Conservation (phyloP, 2,329 filamentous ascomycete genomes). For the Fusarium praegraminearum region DNA sequence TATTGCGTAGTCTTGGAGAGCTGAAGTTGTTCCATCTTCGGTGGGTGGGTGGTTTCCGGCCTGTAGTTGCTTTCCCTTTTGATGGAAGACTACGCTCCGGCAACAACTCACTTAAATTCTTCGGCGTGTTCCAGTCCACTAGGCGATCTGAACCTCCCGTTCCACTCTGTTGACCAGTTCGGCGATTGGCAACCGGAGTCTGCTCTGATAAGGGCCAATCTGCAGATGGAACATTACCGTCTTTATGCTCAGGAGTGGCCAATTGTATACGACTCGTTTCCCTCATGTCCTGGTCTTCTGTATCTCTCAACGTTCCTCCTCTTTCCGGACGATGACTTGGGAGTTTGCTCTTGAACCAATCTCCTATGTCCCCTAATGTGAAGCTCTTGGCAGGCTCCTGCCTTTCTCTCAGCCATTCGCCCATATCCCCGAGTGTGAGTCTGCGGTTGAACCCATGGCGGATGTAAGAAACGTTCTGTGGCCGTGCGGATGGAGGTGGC, state of each 20-base stretch:
- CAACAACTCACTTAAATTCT: slow-evolving; percentile 38
- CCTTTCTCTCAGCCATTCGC: slow-evolving; percentile 56
- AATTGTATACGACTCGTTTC: slow-evolving; percentile 12
- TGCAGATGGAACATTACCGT: background rate
- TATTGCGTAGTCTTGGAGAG: slow-evolving; percentile 13
- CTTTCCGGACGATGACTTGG: slow-evolving; percentile 64
- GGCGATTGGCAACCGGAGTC: slow-evolving; percentile 27
- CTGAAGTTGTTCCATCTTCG: slow-evolving; percentile 38
- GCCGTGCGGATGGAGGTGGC: background rate
- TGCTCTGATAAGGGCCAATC: background rate
- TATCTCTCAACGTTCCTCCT: slow-evolving; percentile 60
- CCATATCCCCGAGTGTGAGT: slow-evolving; percentile 38
- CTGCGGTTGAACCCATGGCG: slow-evolving; percentile 2
- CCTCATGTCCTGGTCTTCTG: slow-evolving; percentile 48
- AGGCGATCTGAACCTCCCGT: slow-evolving; percentile 50
- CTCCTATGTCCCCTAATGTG: slow-evolving; percentile 47
- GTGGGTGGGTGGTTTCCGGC: background rate
- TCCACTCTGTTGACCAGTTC: slow-evolving; percentile 31
- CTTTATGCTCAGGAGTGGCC: background rate
- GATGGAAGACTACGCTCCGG: background rate
- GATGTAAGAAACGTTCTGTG: background rate
- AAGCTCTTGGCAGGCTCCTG: slow-evolving; percentile 17
- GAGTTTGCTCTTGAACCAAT: slow-evolving; percentile 61
- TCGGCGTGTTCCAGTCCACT: slow-evolving; percentile 54
- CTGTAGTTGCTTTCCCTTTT: background rate